Evolutionary conservation across 805 yeast species (phyloP), one percentile per base, ranked within the genome.

Genomic region (Metschnikowia arizonensis): DNA sequence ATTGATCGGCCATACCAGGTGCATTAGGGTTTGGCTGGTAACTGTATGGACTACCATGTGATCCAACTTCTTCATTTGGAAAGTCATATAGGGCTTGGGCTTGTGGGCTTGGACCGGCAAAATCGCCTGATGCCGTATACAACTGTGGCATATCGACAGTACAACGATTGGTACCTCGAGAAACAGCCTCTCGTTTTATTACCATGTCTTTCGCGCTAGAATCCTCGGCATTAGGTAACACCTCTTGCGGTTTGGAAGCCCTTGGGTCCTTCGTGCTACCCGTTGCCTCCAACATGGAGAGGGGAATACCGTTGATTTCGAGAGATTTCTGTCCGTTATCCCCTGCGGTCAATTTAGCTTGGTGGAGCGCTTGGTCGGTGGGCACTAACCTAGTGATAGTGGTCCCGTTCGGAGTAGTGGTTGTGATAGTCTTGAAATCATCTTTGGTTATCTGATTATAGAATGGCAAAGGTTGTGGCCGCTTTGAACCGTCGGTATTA

Each of bases 341-440:
- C 10, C 73, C 69, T 1, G 81, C 81, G 34, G 77, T 77, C 28
- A 39, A 30, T 18, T 78, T 73, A 0, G 87, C 87, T 45, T 76
- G 78, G 25, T 66, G 66, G 67, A 86, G 73, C 0, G 95, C 93
- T 49, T 78, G 79, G 58, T 84, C 85, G 0, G 96, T 88, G 2
- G 96, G 97, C 1, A 88, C 90, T 52, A 89, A 74, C 0, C 90
- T 88, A 0, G 97, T 89, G 18, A 88, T 76, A 0, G 97, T 87
- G 0, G 97, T 89, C 45, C 97, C 97, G 54, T 87, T 87, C 1
- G 96, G 96, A 0, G 96, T 85, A 0, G 95, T 89, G 2, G 88
- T 81, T 1, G 89, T 83, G 25, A 85, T 80, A 0, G 96, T 83
- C 41, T 83, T 84, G 67, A 88, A 89, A 61, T 88, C 91, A 61